A percentile compares a stretch with the other conserved stretches of the same genome.
These are phyloP conservation scores for Clavispora santaluciae DNA, from an alignment of 805 yeast genomes.

Conservation along the genomic window DNA sequence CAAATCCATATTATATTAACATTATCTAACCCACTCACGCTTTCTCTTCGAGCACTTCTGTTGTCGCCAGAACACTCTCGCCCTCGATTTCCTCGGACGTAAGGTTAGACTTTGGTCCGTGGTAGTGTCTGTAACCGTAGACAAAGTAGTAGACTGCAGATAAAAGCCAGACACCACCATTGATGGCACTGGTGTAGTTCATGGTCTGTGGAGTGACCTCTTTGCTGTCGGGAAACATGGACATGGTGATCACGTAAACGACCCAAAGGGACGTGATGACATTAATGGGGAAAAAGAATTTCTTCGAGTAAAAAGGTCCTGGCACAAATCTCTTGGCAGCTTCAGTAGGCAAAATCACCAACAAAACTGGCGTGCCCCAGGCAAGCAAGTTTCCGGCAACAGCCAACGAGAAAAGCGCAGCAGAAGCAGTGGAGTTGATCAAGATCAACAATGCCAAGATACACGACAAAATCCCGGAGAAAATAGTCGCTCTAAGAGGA, in stretches of 20 bases:
- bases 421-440: constrained; percentile 5
- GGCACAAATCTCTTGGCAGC: constrained; percentile 45
- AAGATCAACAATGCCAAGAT: constrained; percentile 9
- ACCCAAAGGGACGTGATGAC: constrained; percentile 47
- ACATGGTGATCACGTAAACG: constrained; percentile 46
- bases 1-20: too few relatives aligned
- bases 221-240: constrained; percentile 54
- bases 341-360: constrained; percentile 42
- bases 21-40: too few relatives aligned
- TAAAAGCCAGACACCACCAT: constrained; percentile 55
- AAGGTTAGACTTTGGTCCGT: constrained; percentile 41
- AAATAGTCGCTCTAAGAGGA: constrained; percentile 52
- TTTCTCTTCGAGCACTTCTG: neutral
- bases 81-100: neutral
- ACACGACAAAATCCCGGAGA: constrained; percentile 4
- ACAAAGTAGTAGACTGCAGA: constrained; percentile 46
- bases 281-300: constrained; percentile 36
- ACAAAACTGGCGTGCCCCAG: constrained; percentile 17
- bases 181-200: constrained; percentile 67
- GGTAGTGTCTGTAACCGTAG: constrained; percentile 49
- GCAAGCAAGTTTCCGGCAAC: constrained; percentile 10
- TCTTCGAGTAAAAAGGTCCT: constrained; percentile 65
- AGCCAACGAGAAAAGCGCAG: constrained; percentile 9
- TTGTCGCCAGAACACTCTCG: neutral
- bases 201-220: constrained; percentile 41